Base-by-base conservation (phyloP, 2,329 filamentous ascomycete species). In the Aureobasidium sp. region DNA sequence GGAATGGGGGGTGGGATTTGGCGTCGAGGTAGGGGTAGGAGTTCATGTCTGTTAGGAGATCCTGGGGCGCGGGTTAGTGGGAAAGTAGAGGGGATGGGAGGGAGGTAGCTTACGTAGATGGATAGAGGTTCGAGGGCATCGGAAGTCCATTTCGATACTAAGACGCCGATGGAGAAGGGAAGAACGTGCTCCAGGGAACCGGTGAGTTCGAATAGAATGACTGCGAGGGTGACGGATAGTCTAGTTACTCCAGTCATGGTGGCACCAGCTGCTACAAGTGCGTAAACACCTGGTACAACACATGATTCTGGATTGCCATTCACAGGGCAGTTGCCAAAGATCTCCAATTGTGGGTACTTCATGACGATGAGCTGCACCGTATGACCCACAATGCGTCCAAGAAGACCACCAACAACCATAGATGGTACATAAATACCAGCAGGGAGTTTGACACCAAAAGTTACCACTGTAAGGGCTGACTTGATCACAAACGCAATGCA, bases 171-270 rank as follows among this genome's bases (percentile, higher is more conserved):
- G 0, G 92, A 97, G 73, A 97, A 97, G 0, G 94, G 94, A 11
- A 99, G 78, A 3, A 99, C 94, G 69, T 97, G 95, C 72, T 97
- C 90, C 53, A 97, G 79, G 72, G 91, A 96, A 60, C 94, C 94
- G 0, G 94, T 99, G 39, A 99, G 80, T 73, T 99, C 94, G 68
- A 99, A 97, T 0, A 97, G 79, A 64, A 99, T 97, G 69, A 97
- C 91, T 0, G 91, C 92, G 9, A 99, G 80, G 0, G 94, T 97
- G 27, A 99, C 90, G 0, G 92, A 96, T 1, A 99, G 77, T 54
- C 94, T 84, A 1, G 94, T 99, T 2, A 97, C 94, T 54, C 94
- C 94, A 67, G 93, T 97, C 94, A 99, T 97, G 36, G 93, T 97
- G 1, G 94, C 91, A 14, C 94, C 94, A 45, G 94, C 94, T 16